Evolutionary conservation across 805 yeast species (phyloP), one percentile per base, ranked within the genome.

Genomic region (Ogataea neopini): DNA sequence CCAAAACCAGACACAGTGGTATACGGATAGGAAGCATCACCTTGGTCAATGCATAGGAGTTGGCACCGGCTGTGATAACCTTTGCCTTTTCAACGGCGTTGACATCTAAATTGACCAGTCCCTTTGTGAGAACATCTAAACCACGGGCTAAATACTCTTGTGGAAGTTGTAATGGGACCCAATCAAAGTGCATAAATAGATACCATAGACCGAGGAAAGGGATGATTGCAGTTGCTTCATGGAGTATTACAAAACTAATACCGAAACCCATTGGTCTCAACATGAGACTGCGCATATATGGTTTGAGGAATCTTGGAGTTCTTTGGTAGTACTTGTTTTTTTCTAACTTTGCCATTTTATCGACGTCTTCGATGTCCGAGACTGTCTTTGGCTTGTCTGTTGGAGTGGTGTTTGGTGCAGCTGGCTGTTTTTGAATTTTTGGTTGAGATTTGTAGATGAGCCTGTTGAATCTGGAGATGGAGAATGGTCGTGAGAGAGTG

Each of bases 151-250:
- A 58, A 4, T 75, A 72, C 66, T 79, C 76, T n/a, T 71, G 62
- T 0, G 83, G 81, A 15, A 78, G 57, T 39, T 75, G 76, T 25
- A 74, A 45, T 1, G 83, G 79, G 7, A 71, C 54, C 48, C 67
- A 59, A 40, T 69, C 67, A 25, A 66, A 66, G 45, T 76, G 68
- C 56, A 77, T 77, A 51, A 76, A 69, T 4, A 68, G 49, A 48
- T 70, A 77, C 84, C 84, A 79, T 4, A 79, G 52, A 0, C 75
- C 72, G 3, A 78, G 54, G 43, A 79, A 70, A 6, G 84, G 84
- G 15, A 76, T 69, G 3, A 79, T 68, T 1, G 82, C 82, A 0
- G 81, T 70, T 40, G 76, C 59, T 54, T 79, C 83, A 52, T 79
- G 84, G 13, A 79, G 65, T 10, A 78, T 67, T 6, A 73, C 61